Percentiles rank a stretch among this genome's conserved stretches.
phyloP scores from a whole-genome alignment of 257 asterid genomes.

The Pogostemon cablin region DNA sequence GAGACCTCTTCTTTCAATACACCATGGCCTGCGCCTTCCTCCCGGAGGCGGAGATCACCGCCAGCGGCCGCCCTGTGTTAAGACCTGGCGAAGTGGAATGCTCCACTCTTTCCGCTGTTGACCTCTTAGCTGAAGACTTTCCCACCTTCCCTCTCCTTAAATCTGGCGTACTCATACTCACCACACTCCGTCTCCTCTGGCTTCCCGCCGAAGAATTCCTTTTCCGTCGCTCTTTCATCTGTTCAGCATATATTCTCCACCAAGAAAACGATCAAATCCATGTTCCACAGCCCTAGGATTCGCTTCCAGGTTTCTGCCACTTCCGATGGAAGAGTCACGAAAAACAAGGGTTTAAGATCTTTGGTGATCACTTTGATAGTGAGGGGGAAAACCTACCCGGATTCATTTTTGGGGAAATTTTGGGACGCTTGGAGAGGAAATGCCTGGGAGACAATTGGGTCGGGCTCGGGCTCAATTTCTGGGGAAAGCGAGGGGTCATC shows the following conservation, averaged over 20 bases:
- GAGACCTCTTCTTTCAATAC: not conserved
- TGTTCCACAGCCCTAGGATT: conserved; percentile 81
- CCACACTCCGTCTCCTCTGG: conserved; percentile 84
- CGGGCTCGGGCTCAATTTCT: conserved; percentile 35
- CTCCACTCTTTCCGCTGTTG: conserved; percentile 71
- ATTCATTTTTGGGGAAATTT: conserved; percentile 71
- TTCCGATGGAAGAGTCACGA: conserved; percentile 50
- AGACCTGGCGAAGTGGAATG: conserved; percentile 72
- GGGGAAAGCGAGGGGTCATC: conserved; percentile 40
- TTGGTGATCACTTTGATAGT: conserved; percentile 53
- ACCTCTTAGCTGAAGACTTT: conserved; percentile 71
- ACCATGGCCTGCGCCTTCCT: conserved; percentile 64
- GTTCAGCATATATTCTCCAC: conserved; percentile 58
- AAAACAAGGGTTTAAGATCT: conserved; percentile 48
- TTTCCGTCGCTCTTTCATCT: conserved; percentile 60
- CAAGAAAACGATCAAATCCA: conserved; percentile 69
- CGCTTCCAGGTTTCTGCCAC: conserved; percentile 69
- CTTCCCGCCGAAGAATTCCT: conserved; percentile 48
- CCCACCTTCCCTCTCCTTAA: conserved; percentile 71
- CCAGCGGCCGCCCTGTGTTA: conserved; percentile 80
- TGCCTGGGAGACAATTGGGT: conserved; percentile 65
- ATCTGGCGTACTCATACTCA: conserved; percentile 71
- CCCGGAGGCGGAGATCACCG: conserved; percentile 70
- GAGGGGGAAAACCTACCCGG: conserved; percentile 74
- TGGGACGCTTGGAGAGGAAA: conserved; percentile 85